phyloP scores from a whole-genome alignment of 805 yeast species.

The Ogataea polymorpha region DNA sequence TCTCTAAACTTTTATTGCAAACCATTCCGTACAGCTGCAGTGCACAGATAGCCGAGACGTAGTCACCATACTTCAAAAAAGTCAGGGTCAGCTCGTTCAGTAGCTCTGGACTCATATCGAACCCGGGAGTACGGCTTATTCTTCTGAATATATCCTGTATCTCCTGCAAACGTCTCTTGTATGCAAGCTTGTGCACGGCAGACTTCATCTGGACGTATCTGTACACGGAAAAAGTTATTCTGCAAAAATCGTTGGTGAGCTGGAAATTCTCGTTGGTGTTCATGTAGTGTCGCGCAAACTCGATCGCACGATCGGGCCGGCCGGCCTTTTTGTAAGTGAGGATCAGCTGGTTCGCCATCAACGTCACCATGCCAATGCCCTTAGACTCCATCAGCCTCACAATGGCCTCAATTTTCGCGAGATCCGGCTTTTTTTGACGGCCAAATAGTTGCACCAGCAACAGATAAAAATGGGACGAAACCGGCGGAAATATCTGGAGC shows the following conservation, averaged over 20 bases:
- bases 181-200: constrained; percentile 3
- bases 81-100: constrained; percentile 18
- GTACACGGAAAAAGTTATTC: constrained; percentile 17
- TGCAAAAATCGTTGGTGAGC: constrained; percentile 21
- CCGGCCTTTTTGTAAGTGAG: constrained; percentile 30
- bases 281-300: constrained; percentile 32
- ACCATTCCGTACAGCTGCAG: constrained; percentile 26
- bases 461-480: constrained; percentile 40
- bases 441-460: constrained; percentile 37
- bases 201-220: constrained; percentile 14
- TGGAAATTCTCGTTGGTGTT: constrained; percentile 1
- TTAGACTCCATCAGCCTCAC: constrained; percentile 31
- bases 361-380: constrained; percentile 33
- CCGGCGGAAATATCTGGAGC: constrained; percentile 34
- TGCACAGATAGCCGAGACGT: constrained; percentile 23
- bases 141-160: constrained; percentile 16
- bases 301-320: constrained; percentile 31
- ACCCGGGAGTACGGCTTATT: constrained; percentile 15
- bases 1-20: constrained; percentile 10
- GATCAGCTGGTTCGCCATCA: constrained; percentile 38
- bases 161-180: constrained; percentile 11
- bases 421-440: constrained; percentile 26
- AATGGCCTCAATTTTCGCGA: constrained; percentile 29
- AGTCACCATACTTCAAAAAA: constrained; percentile 28
- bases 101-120: constrained; percentile 19